Percentiles rank a stretch among this genome's conserved stretches.
Conservation (phyloP, 2,329 filamentous ascomycete genomes). For the Penicillium sp. region DNA sequence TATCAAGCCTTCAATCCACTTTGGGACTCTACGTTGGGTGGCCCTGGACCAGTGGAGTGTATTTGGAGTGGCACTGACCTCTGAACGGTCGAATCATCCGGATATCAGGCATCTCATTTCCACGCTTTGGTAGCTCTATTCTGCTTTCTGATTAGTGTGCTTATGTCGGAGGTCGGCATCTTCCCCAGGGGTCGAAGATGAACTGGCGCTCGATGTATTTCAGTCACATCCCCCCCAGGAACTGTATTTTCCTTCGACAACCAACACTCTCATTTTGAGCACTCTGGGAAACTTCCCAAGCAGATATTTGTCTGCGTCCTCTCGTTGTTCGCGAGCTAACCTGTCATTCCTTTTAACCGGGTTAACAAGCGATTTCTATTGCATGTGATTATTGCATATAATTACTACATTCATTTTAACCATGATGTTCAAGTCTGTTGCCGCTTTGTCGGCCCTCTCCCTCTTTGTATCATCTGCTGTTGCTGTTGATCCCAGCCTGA, state of each 20-base stretch:
- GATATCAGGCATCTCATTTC: constrained; percentile 7
- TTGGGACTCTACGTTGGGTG: background rate
- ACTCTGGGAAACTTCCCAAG: constrained; percentile 19
- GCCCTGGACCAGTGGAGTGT: background rate
- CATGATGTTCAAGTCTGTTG: constrained; percentile 40
- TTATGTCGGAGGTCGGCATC: constrained; percentile 5
- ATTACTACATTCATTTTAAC: constrained; percentile 29
- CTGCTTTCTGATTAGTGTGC: constrained; percentile 8
- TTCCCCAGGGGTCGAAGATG: constrained; percentile 1
- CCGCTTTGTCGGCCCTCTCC: constrained; percentile 37
- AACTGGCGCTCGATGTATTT: constrained; percentile 3
- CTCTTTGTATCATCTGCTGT: constrained; percentile 34
- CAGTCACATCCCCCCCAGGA: constrained; percentile 1
- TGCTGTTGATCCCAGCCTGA: constrained; percentile 42
- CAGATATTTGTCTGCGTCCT: constrained; percentile 55
- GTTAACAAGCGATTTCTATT: constrained; percentile 37
- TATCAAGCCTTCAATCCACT: background rate
- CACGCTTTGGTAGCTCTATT: background rate
- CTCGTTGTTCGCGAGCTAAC: constrained; percentile 45
- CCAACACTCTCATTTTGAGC: constrained; percentile 13
- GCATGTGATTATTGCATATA: constrained; percentile 21
- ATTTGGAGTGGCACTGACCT: background rate
- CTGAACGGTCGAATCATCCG: background rate
- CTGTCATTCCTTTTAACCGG: constrained; percentile 29
- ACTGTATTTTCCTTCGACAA: constrained; percentile 11